Evolutionary conservation across 176 grass and related monocot genomes (phyloP).

Genomic region (Carex pumila): DNA sequence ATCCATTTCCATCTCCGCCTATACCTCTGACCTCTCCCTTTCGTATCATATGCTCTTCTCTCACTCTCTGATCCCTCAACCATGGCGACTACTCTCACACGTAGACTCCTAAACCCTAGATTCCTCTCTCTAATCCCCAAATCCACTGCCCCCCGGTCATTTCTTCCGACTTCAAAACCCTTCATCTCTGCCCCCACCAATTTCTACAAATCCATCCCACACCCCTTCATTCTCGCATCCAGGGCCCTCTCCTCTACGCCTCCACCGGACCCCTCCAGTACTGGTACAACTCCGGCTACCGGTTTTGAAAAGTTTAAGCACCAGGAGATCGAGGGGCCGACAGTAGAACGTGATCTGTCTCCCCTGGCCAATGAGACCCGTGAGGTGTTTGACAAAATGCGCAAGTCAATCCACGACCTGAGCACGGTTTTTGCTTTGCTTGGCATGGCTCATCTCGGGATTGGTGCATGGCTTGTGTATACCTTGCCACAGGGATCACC

Average conservation of each 20-base stretch:
- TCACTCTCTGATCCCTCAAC: background rate
- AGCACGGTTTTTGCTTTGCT: constrained; percentile 57
- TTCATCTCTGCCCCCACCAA: background rate
- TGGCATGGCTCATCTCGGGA: constrained; percentile 54
- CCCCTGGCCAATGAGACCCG: constrained; percentile 72
- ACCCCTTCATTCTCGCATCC: constrained; percentile 14
- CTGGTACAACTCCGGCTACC: background rate
- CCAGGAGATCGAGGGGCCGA: constrained; percentile 92
- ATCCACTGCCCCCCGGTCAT: background rate
- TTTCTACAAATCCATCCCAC: constrained; percentile 13
- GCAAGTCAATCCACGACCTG: constrained; percentile 46
- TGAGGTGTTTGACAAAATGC: constrained; percentile 52
- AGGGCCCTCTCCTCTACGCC: background rate
- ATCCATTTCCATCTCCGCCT: background rate
- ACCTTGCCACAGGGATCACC: constrained; percentile 24
- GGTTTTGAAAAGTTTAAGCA: constrained; percentile 41
- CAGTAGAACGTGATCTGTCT: constrained; percentile 79
- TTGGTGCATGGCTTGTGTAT: constrained; percentile 56
- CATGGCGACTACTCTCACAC: constrained; percentile 38
- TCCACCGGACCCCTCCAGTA: background rate
- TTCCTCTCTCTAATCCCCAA: background rate
- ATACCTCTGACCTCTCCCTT: no score
- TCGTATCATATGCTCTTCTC: background rate
- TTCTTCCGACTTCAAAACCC: background rate
- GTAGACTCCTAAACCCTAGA: constrained; percentile 37